These are phyloP conservation scores for Halophytophthora polymorphica DNA, from an alignment of 352 stramenopile species.

Conservation along the genomic window DNA sequence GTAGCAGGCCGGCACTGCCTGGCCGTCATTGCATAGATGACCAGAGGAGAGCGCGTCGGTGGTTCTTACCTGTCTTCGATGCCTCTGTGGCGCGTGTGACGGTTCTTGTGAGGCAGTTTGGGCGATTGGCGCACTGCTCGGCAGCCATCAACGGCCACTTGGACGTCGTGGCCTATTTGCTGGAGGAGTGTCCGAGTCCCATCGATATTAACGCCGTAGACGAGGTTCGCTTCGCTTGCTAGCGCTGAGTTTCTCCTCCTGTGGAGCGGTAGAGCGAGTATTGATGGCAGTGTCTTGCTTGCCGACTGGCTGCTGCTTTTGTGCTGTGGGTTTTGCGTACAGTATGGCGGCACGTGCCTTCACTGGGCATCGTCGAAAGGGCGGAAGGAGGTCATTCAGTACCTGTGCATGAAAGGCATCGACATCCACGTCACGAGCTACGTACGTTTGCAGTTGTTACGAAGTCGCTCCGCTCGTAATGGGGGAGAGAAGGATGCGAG, in stretches of 20 bases:
- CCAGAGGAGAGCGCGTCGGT: background rate
- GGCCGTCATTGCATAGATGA: no score
- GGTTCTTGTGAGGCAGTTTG: constrained; percentile 32
- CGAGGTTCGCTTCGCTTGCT: constrained; percentile 38
- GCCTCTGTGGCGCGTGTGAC: background rate
- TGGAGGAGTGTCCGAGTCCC: constrained; percentile 75
- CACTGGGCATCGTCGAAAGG: constrained; percentile 84
- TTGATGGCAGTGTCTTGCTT: background rate
- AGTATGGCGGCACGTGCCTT: constrained; percentile 84
- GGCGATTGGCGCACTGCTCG: constrained; percentile 74
- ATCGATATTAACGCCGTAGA: constrained; percentile 89
- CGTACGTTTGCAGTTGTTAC: constrained; percentile 40
- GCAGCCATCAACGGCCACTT: constrained; percentile 85
- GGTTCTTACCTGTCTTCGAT: background rate
- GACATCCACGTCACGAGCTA: constrained; percentile 89
- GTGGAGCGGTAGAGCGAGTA: background rate
- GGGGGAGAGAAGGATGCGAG: background rate
- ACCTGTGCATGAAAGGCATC: constrained; percentile 86
- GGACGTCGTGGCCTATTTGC: constrained; percentile 77
- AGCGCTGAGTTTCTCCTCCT: background rate
- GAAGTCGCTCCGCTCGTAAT: background rate
- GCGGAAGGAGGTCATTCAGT: constrained; percentile 86
- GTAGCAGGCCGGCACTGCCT: background rate
- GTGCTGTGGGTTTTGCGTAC: background rate
- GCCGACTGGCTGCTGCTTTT: background rate